phyloP scores from a whole-genome alignment of 305 asterid species.

The Fraxinus velutina region DNA sequence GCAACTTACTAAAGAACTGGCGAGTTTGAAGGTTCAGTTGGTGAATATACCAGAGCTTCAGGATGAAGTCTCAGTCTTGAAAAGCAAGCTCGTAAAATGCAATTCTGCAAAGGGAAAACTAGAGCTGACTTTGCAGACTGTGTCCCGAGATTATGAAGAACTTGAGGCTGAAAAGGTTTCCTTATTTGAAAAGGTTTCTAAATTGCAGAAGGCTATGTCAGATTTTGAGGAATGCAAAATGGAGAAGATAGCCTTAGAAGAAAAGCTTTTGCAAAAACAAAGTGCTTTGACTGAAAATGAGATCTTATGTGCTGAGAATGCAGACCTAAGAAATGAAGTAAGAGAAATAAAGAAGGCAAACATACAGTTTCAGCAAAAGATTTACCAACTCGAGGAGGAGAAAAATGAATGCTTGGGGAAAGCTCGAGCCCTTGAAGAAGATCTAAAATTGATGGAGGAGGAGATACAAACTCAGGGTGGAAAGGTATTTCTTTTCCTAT shows the following conservation, averaged over 20 bases:
- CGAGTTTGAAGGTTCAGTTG: slow-evolving; percentile 46
- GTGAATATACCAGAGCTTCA: slow-evolving; percentile 49
- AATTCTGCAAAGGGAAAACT: slow-evolving; percentile 45
- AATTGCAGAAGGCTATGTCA: slow-evolving; percentile 34
- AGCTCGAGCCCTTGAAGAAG: slow-evolving; percentile 53
- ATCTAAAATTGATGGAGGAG: slow-evolving; percentile 43
- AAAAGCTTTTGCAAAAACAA: slow-evolving; percentile 54
- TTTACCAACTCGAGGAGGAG: slow-evolving; percentile 60
- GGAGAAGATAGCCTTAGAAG: slow-evolving; percentile 41
- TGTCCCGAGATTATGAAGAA: slow-evolving; percentile 45
- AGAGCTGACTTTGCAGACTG: slow-evolving; percentile 37
- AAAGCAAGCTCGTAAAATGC: slow-evolving; percentile 41
- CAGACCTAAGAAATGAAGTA: slow-evolving; percentile 46
- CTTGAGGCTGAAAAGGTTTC: slow-evolving; percentile 53
- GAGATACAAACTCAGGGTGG: slow-evolving; percentile 28
- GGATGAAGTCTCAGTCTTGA: slow-evolving; percentile 47
- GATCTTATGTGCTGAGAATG: slow-evolving; percentile 32
- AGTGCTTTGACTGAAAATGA: slow-evolving; percentile 46
- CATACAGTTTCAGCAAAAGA: slow-evolving; percentile 45
- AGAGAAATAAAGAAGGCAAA: slow-evolving; percentile 46
- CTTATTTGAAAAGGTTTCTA: slow-evolving; percentile 35
- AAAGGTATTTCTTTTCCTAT: slow-evolving; percentile 39
- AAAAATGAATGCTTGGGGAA: slow-evolving; percentile 46
- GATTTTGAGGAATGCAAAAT: slow-evolving; percentile 64
- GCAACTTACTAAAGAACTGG: slow-evolving; percentile 53